Evolutionary conservation across 192 early-diverging fungal genomes (phyloP), one percentile per base, ranked within the genome.

Genomic region (Jimgerdemannia lactiflua): DNA sequence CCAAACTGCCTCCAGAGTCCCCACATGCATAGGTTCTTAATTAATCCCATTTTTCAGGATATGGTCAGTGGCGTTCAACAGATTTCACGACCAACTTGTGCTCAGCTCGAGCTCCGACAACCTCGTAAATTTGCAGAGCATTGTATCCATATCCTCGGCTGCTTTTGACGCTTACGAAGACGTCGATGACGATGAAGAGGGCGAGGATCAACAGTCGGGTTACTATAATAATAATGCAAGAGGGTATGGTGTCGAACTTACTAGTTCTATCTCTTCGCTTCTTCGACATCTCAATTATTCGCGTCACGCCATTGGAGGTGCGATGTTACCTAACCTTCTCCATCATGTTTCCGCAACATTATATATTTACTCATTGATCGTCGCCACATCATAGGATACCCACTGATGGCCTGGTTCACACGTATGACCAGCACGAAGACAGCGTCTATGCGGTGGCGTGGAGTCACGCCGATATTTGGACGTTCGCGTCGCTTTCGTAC

Each of bases 401-500:
- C 40, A 83, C 87, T 2, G 97, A 99, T 80, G 95, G 95, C 2
- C 86, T 99, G 66, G 87, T 97, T 18, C 86, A 87, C 4, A 91
- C 92, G n/a, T 98, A 91, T 77, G 94, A 97, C 43, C 95, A 97
- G 76, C 97, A 97, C 80, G 96, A 99, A 79, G 95, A 97, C 69
- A 94, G 93, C 74, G 96, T 99, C 3, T 98, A 98, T 76, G 83
- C 92, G 4, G 92, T 91, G 3, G 89, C 92, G 19, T 99, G 97
- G 97, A 97, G 96, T 67, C 84, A 83, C 4, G 90, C 90, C 1
- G 96, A 97, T 82, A 94, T 95, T 2, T 99, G 97, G 97, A 86
- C 96, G 11, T 99, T 97, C 88, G 92, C 94, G 19, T 97, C 95
- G 3, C 77, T 97, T 39, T 98, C 96, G 39, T 95, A 95, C 82